These are phyloP conservation scores for Macroventuria anomochaeta DNA, from an alignment of 2,329 filamentous ascomycete genomes.

Conservation along the genomic window DNA sequence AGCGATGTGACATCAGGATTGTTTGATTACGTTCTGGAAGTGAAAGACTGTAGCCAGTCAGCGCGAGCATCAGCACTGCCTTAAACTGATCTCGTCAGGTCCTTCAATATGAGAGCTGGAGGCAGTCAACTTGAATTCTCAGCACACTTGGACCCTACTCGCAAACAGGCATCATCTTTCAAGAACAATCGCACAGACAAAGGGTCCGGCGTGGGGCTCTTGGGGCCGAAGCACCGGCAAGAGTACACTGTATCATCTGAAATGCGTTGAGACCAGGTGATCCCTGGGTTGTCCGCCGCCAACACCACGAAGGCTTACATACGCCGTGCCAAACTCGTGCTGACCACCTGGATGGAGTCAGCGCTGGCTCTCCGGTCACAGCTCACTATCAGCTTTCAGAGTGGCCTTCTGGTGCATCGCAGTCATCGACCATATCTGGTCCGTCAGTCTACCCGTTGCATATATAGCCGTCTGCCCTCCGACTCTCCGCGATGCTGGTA, in stretches of 20 bases:
- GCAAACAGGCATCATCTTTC: slow-evolving; percentile 1
- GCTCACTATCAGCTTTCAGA: neutral
- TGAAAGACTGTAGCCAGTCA: neutral
- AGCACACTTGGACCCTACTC: neutral
- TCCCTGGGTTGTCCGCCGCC: neutral
- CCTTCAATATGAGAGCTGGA: neutral
- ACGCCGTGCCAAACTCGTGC: neutral
- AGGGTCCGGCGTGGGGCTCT: neutral
- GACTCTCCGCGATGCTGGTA: neutral
- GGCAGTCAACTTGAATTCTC: neutral
- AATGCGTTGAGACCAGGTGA: neutral
- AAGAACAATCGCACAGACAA: neutral
- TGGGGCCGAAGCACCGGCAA: slow-evolving; percentile 5
- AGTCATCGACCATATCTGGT: neutral
- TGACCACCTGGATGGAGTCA: neutral
- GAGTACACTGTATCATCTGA: neutral
- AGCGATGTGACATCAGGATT: neutral
- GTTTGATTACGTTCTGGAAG: neutral
- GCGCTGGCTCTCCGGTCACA: neutral
- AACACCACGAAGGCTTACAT: slow-evolving; percentile 1
- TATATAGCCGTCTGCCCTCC: neutral
- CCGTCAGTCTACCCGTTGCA: neutral
- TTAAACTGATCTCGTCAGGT: neutral
- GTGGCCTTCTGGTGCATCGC: neutral
- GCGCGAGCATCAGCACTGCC: neutral